Evolutionary conservation across 2,329 filamentous ascomycete genomes (phyloP).

Genomic region (Xylariaceae sp.): DNA sequence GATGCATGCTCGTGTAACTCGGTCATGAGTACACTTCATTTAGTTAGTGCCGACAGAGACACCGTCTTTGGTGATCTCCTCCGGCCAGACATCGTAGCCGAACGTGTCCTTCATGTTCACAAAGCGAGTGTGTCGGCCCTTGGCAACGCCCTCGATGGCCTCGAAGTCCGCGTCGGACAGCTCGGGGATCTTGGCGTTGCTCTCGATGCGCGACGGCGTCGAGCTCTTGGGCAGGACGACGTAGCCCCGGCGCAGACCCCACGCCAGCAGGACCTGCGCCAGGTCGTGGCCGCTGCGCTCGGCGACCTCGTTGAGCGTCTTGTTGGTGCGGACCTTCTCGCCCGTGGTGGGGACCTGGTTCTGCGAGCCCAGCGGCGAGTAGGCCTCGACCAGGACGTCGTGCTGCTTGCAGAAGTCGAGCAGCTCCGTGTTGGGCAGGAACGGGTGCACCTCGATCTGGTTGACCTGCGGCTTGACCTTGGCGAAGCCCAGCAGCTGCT

Average conservation of each 20-base stretch:
- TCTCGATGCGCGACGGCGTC: slow-evolving; percentile 61
- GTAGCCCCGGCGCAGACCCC: slow-evolving; percentile 63
- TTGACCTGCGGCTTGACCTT: slow-evolving; percentile 38
- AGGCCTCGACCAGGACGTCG: slow-evolving; percentile 47
- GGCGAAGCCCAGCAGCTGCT: slow-evolving; percentile 35
- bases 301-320: slow-evolving; percentile 54
- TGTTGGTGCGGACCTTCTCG: slow-evolving; percentile 60
- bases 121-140: slow-evolving; percentile 64
- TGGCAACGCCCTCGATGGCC: slow-evolving; percentile 60
- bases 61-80: slow-evolving; percentile 37
- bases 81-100: slow-evolving; percentile 67
- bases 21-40: no score
- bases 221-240: slow-evolving; percentile 67
- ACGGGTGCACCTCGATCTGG: slow-evolving; percentile 44
- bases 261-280: slow-evolving; percentile 59
- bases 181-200: slow-evolving; percentile 56
- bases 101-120: slow-evolving; percentile 82
- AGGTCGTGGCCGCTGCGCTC: slow-evolving; percentile 53
- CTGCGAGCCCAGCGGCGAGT: slow-evolving; percentile 56
- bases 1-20: no score
- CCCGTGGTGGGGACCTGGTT: slow-evolving; percentile 66
- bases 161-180: slow-evolving; percentile 54
- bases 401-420: slow-evolving; percentile 49
- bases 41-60: not conserved
- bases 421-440: slow-evolving; percentile 43